Base-by-base conservation (phyloP, 495 filamentous ascomycete species). In the Beverwykella pulmonaria region DNA sequence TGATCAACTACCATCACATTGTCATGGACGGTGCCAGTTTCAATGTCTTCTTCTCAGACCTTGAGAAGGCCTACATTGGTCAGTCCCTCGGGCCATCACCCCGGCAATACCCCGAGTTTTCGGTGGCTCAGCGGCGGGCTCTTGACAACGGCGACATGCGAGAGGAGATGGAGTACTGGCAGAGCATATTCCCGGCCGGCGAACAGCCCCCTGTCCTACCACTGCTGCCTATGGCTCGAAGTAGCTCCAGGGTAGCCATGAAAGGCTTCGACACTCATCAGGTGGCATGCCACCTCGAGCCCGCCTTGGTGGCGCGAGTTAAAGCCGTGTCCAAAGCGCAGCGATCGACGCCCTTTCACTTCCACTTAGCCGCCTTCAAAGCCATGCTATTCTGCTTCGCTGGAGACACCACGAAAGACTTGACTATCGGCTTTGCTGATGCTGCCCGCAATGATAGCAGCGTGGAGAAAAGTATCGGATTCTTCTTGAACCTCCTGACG, bases 291-390 rank as follows among this genome's bases (percentile, higher is more conserved):
- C 44, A 26, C n/a, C 2, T 61, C 14, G 47, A 39, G 4, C 19
- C 59, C 2, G 44, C 1, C 12, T 19, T 63, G 27, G 48, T 15
- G 10, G n/a, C 48, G 20, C 34, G 36, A 55, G 25, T 63, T 25
- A 63, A 55, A 47, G 1, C 60, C 15, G 60, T 55, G 4, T 19
- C 48, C 10, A 76, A 74, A 26, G 52, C 23, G 14, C 22, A 57
- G 5, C 50, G 61, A 19, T 47, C 36, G 14, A 67, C 53, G n/a
- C 52, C 59, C 20, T 84, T 82, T 67, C 80, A 83, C 41, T 79
- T 83, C 72, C 75, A 80, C 53, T 71, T 82, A 1, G 74, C 79
- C 0, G 71, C 0, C 76, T 78, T 73, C 65, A 74, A 48, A 62
- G 41, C 69, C 15, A 27, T 83, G 29, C 68, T 82, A 0, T 67